Base-by-base conservation (phyloP, 306 rosid species). In the Corylus heterophylla region DNA sequence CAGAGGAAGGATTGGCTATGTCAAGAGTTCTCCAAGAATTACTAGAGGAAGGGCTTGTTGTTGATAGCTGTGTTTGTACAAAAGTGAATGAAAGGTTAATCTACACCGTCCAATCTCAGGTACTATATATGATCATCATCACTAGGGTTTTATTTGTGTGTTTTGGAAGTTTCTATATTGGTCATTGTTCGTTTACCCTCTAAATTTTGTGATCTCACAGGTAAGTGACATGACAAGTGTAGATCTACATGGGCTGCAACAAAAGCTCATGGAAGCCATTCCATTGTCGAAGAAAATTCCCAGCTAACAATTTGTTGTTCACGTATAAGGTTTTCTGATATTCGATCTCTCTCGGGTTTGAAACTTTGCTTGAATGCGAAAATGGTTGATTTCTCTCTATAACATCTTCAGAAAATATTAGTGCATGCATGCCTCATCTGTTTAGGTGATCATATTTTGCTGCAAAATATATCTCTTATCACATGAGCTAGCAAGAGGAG, bases 31-130 rank as follows among this genome's bases (percentile, higher is more conserved):
- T 84, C 12, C 75, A 69, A 42, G 12, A 68, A 58, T 56, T 84
- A 48, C 74, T 80, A 3, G 80, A 39, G 70, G 47, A 80, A 84
- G 85, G 82, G 29, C 79, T 80, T 29, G 8, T 16, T 67, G 61
- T 77, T 50, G 54, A 73, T 48, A 73, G 74, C 20, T 84, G 87
- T 51, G 69, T 68, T 44, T 39, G 74, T 7, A 69, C 77, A 54
- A 82, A 59, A 29, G 82, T 84, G 16, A 73, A 81, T 76, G 64
- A 52, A 67, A 50, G 76, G 48, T 12, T 76, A 39, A 27, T 84
- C 25, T 71, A 58, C 82, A 77, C 81, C 48, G 59, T 80, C 71
- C 85, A 80, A 77, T 70, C 82, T 25, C 74, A 80, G 85, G 85
- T 84, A 72, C 31, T 66, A 18, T 29, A 14, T 31, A 31, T 31